These are phyloP conservation scores for Scedosporium dehoogii DNA, from an alignment of 2,329 filamentous ascomycete species.

Conservation along the genomic window DNA sequence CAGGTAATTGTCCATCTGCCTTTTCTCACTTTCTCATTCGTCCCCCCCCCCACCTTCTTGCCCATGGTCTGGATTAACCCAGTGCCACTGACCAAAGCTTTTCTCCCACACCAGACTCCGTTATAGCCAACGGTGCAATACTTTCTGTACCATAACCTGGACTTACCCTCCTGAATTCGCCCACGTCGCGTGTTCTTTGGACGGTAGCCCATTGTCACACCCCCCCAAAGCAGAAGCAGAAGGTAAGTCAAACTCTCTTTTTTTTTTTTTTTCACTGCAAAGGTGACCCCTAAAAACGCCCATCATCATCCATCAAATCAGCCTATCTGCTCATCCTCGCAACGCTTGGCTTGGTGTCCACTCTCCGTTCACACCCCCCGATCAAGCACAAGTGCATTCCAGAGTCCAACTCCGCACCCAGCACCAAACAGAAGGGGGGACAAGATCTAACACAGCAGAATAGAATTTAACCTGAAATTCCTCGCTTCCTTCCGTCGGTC, in stretches of 20 bases:
- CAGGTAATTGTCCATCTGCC: neutral
- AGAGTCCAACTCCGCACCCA: neutral
- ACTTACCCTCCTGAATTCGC: neutral
- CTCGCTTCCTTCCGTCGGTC: slow-evolving; percentile 32
- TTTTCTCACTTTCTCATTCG: neutral
- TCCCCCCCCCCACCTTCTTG: neutral
- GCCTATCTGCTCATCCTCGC: neutral
- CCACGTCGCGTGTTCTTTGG: neutral
- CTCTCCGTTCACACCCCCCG: neutral
- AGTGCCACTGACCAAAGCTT: neutral
- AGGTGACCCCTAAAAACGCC: neutral
- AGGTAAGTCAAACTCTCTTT: neutral
- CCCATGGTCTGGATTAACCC: neutral
- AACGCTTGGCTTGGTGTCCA: neutral
- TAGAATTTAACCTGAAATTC: slow-evolving; percentile 9
- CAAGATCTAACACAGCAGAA: slow-evolving; percentile 1
- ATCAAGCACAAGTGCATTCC: slow-evolving; percentile 5
- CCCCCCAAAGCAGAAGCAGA: neutral
- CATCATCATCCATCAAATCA: neutral
- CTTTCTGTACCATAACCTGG: neutral
- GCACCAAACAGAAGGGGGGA: slow-evolving; percentile 1
- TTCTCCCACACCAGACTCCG: neutral
- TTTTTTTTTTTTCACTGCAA: neutral
- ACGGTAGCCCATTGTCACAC: neutral
- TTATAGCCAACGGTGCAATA: neutral